Evolutionary conservation across 257 asterid genomes (phyloP), one percentile per base, ranked within the genome.

Genomic region (Solanum etuberosum): DNA sequence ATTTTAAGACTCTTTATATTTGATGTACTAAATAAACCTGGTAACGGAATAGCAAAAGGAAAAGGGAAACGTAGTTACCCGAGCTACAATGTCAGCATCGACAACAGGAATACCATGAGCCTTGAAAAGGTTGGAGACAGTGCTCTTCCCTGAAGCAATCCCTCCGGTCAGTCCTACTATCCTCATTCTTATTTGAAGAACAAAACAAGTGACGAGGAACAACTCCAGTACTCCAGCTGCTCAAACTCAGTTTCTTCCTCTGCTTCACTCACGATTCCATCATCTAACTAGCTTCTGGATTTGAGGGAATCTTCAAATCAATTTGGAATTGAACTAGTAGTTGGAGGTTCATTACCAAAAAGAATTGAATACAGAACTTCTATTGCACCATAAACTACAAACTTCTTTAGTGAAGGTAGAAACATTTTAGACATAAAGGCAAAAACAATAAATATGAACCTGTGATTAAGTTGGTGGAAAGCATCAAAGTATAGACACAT

Each of bases 81-180:
- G 98, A 89, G 99, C 98, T 86, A 95, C 90, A 63, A 90, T 88
- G 83, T 96, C 98, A 63, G 99, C 98, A 70, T 96, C 99, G 1
- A 96, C 97, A 11, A 96, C 90, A 20, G 98, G 98, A 87, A 96
- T 67, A 6, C 93, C 97, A 29, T 94, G 92, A 70, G 95, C 90
- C 89, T 93, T 95, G 87, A 94, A 95, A 85, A 94, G 94, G 86
- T 93, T 93, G 88, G 98, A 94, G 65, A 95, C 95, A 5, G 98
- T 94, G 84, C 97, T 95, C 93, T 97, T 97, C 32, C 99, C 98
- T 7, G 99, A 92, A 54, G 94, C 92, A 72, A 95, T 95, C 63
- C 98, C 98, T 71, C 98, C 96, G 0, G 98, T 97, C 88, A 97
- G 85, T 86, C 99, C 98, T 1, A 95, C 94, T 77, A 97, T 87